phyloP scores from a whole-genome alignment of 2,329 filamentous ascomycete species.

The Diaporthe sp. region DNA sequence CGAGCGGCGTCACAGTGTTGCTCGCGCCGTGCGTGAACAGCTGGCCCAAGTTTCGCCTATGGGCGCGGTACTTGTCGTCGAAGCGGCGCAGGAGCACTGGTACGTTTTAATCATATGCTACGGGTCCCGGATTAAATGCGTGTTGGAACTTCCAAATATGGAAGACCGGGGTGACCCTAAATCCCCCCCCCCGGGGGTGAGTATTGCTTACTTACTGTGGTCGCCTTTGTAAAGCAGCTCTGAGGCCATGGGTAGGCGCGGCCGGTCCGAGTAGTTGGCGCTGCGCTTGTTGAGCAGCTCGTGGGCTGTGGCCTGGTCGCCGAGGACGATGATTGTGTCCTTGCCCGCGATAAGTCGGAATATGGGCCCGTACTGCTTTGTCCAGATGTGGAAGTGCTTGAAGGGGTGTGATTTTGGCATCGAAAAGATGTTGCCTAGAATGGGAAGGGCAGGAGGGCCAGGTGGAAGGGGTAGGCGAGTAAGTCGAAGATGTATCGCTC shows the following conservation, averaged over 20 bases:
- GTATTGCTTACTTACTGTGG: conserved; percentile 30
- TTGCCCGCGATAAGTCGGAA: conserved; percentile 47
- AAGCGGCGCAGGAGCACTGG: conserved; percentile 41
- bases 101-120: no score
- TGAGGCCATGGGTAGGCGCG: conserved; percentile 46
- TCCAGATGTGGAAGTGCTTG: conserved; percentile 52
- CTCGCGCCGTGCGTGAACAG: conserved; percentile 37
- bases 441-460: conserved; percentile 1
- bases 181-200: no score
- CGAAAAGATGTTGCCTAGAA: conserved; percentile 46
- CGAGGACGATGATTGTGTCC: conserved; percentile 47
- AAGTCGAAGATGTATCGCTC: background rate
- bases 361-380: conserved; percentile 48
- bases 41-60: conserved; percentile 19
- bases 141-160: no score
- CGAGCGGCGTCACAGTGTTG: background rate
- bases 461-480: conserved; percentile 17
- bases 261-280: conserved; percentile 48
- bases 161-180: no score
- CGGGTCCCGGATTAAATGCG: no score
- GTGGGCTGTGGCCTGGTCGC: conserved; percentile 51
- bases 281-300: conserved; percentile 52
- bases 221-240: conserved; percentile 43
- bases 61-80: conserved; percentile 32
- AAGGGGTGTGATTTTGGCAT: conserved; percentile 48